phyloP scores from a whole-genome alignment of 2,329 filamentous ascomycete species.

The Dothideomycetes sp. region DNA sequence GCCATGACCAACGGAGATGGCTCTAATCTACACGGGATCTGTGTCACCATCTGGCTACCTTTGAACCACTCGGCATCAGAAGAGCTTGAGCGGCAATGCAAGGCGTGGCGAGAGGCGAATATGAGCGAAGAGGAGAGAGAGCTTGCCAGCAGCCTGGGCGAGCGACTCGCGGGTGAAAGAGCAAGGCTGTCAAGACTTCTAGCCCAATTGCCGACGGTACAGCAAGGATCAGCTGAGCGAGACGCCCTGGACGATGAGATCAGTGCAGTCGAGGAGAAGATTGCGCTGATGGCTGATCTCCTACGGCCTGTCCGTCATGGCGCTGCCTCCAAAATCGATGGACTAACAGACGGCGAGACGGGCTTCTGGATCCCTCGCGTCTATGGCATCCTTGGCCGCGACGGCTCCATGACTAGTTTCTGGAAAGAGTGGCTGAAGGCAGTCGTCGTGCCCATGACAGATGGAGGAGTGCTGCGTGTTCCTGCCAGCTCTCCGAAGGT shows the following conservation, averaged over 20 bases:
- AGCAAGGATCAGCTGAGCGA: constrained; percentile 69
- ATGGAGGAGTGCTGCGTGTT: constrained; percentile 70
- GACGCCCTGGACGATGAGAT: constrained; percentile 89
- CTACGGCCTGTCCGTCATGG: constrained; percentile 84
- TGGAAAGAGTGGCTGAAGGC: constrained; percentile 99
- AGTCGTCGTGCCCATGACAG: constrained; percentile 89
- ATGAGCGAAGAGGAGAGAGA: constrained; percentile 90
- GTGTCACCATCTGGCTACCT: constrained; percentile 85
- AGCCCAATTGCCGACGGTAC: constrained; percentile 66
- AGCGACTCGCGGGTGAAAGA: constrained; percentile 74
- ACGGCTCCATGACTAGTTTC: constrained; percentile 73
- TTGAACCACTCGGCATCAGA: constrained; percentile 72
- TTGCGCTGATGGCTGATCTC: constrained; percentile 91
- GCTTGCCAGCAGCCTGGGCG: constrained; percentile 80
- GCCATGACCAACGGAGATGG: constrained; percentile 94
- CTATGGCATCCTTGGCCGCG: constrained; percentile 83
- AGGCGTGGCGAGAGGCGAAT: constrained; percentile 45
- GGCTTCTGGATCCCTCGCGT: constrained; percentile 92
- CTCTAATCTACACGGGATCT: constrained; percentile 83
- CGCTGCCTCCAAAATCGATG: constrained; percentile 93
- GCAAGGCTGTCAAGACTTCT: constrained; percentile 83
- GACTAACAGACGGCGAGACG: constrained; percentile 86
- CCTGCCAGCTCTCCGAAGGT: constrained; percentile 81
- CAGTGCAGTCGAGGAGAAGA: constrained; percentile 92
- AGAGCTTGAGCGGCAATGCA: constrained; percentile 58